Conservation (phyloP, 192 early-diverging fungal genomes). For the Gamsiella multidivaricata region DNA sequence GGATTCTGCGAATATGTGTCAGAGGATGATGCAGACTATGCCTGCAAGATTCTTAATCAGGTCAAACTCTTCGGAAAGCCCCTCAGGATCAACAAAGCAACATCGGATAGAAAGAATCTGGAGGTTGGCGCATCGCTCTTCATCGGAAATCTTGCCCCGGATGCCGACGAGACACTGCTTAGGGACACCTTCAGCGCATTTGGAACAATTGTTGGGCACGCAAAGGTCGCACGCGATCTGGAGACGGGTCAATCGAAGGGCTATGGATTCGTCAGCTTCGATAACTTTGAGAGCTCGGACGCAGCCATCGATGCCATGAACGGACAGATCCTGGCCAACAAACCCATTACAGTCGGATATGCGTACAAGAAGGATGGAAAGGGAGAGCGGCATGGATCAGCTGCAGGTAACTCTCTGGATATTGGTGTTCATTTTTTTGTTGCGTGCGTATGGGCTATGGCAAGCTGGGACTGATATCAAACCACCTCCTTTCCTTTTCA, state of each 20-base stretch:
- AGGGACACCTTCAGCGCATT: constrained; percentile 97
- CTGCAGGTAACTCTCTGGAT: constrained; percentile 70
- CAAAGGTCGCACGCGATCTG: constrained; percentile 82
- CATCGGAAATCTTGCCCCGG: constrained; percentile 95
- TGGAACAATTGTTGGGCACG: constrained; percentile 79
- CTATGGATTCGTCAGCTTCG: constrained; percentile 92
- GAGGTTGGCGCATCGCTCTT: constrained; percentile 98
- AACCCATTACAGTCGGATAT: constrained; percentile 89
- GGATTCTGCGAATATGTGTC: constrained; percentile 96
- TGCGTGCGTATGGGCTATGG: too few relatives aligned
- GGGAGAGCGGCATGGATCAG: constrained; percentile 96
- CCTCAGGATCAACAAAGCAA: constrained; percentile 95
- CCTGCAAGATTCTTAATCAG: constrained; percentile 97
- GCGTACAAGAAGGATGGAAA: constrained; percentile 99
- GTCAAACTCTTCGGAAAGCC: constrained; percentile 96
- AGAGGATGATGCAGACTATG: constrained; percentile 96
- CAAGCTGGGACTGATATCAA: too few relatives aligned
- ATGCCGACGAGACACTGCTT: constrained; percentile 90
- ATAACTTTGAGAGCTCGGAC: constrained; percentile 96
- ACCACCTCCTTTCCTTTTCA: too few relatives aligned
- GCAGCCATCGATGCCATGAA: constrained; percentile 99
- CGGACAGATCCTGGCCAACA: constrained; percentile 95
- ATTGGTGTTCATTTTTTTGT: not conserved
- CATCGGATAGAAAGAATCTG: constrained; percentile 81
- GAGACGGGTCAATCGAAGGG: constrained; percentile 90